These are phyloP conservation scores for Metschnikowia lochheadii DNA, from an alignment of 805 yeast genomes.

Conservation along the genomic window DNA sequence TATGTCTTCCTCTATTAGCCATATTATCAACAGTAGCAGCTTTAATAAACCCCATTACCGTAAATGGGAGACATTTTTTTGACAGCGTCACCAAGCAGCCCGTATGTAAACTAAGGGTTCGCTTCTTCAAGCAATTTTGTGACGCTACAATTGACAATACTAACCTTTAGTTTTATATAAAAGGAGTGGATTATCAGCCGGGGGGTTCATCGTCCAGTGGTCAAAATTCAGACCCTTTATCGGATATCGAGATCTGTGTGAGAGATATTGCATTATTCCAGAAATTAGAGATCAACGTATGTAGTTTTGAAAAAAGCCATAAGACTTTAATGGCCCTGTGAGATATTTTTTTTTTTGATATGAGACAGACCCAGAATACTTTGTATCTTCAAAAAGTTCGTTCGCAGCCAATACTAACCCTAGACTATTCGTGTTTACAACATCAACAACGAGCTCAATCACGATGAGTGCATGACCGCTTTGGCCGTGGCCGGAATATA, in stretches of 20 bases:
- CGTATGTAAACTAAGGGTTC: constrained; percentile 32
- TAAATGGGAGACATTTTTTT: constrained; percentile 67
- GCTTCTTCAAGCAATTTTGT: neutral
- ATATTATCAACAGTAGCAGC: constrained; percentile 1
- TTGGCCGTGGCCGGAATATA: constrained; percentile 92
- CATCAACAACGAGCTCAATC: constrained; percentile 74
- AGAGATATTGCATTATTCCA: constrained; percentile 81
- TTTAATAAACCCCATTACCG: constrained; percentile 53
- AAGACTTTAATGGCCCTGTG: too few species aligned
- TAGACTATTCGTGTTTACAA: constrained; percentile 82
- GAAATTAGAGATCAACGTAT: constrained; percentile 70
- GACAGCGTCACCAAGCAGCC: constrained; percentile 73
- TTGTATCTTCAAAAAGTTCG: neutral
- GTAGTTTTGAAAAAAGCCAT: constrained; percentile 9
- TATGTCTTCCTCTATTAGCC: neutral
- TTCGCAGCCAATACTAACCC: constrained; percentile 13
- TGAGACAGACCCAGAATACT: neutral
- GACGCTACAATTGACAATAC: constrained; percentile 4
- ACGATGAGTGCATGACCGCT: constrained; percentile 87
- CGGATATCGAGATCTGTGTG: constrained; percentile 68
- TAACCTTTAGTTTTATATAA: constrained; percentile 56
- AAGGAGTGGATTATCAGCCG: constrained; percentile 94
- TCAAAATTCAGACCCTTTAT: constrained; percentile 63
- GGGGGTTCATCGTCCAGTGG: constrained; percentile 84
- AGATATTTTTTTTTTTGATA: too few species aligned